Conservation (phyloP, 306 rosid species). For the Prosopis cineraria region DNA sequence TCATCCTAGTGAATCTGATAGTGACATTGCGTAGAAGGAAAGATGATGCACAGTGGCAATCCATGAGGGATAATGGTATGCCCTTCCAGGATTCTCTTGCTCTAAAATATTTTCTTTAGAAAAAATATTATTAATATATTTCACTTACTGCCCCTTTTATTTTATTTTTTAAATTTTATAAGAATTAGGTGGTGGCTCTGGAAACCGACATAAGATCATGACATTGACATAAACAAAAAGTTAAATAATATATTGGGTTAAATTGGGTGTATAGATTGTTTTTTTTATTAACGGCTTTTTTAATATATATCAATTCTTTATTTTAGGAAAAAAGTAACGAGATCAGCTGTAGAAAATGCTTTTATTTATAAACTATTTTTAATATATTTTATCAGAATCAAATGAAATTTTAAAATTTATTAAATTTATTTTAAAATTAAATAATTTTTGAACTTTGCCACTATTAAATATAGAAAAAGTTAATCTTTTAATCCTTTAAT, state of each 20-base stretch:
- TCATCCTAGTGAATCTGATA: not conserved
- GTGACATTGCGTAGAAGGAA: conserved; percentile 53
- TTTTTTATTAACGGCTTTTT: too few species aligned
- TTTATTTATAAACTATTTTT: too few species aligned
- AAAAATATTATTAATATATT: not conserved
- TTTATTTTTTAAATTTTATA: not conserved
- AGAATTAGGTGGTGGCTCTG: not conserved
- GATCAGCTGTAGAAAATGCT: too few species aligned
- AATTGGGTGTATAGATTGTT: not conserved
- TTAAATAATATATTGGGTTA: not conserved
- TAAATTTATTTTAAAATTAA: too few species aligned
- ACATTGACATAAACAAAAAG: not conserved
- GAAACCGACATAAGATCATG: not conserved
- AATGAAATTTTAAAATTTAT: too few species aligned
- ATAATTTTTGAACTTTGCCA: too few species aligned
- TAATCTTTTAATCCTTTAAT: too few species aligned
- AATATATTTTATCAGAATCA: too few species aligned
- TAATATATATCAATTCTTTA: too few species aligned
- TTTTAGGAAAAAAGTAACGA: too few species aligned
- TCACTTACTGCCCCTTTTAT: not conserved
- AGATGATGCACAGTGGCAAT: conserved; percentile 42
- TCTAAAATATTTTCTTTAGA: not conserved
- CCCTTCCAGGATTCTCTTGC: conserved; percentile 13
- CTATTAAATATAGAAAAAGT: too few species aligned
- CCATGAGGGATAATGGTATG: conserved; percentile 32